Conservation (phyloP, 1,284 basidiomycete genomes). For the Rhizoctonia solani region DNA sequence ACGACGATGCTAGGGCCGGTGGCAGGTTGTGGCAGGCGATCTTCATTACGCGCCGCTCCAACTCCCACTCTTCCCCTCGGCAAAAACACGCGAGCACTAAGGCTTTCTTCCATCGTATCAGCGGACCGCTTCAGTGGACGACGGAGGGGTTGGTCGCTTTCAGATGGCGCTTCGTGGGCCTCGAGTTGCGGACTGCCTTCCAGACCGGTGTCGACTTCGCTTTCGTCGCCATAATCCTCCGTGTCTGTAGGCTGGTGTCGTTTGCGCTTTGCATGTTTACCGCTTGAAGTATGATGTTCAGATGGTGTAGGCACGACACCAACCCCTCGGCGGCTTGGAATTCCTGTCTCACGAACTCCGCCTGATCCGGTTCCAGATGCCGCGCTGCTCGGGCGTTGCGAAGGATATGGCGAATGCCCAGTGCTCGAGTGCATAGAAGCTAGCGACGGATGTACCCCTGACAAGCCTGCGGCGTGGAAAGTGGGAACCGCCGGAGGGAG, state of each 20-base stretch:
- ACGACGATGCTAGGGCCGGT: constrained; percentile 28
- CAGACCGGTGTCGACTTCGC: background rate
- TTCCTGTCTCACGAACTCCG: background rate
- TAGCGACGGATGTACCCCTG: background rate
- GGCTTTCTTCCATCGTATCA: background rate
- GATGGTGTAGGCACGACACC: background rate
- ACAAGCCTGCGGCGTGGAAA: background rate
- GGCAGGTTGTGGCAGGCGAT: background rate
- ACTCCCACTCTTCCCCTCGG: background rate
- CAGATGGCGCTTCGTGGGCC: background rate
- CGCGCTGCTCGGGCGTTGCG: constrained; percentile 14
- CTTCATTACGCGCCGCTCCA: background rate
- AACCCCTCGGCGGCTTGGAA: background rate
- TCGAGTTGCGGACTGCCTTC: constrained; percentile 5
- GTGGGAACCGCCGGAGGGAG: constrained; percentile 17
- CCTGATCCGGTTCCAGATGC: constrained; percentile 11
- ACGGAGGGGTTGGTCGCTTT: background rate
- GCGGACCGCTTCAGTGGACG: background rate
- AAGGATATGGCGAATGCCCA: background rate
- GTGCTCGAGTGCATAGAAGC: constrained; percentile 5
- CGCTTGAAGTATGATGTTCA: background rate
- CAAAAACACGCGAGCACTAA: background rate
- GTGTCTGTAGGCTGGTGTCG: background rate
- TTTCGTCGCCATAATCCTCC: constrained; percentile 8
- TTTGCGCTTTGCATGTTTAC: constrained; percentile 15